These are phyloP conservation scores for Saccharomyces mikatae DNA, from an alignment of 805 yeast species.

Conservation along the genomic window DNA sequence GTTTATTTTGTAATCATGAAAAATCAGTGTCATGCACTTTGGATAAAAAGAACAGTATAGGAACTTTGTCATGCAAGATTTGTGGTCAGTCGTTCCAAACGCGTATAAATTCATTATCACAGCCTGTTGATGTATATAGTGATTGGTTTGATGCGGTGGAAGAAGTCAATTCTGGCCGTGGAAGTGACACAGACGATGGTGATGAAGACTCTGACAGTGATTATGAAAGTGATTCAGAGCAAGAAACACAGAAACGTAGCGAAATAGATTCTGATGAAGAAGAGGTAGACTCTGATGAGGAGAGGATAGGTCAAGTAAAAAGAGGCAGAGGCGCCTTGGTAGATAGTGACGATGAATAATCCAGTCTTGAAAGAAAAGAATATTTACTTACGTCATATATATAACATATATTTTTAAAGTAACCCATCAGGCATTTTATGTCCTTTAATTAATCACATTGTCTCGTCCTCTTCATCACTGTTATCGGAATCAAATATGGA, in stretches of 20 bases:
- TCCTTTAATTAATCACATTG: background rate
- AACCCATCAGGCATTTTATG: background rate
- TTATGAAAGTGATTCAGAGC: slow-evolving; percentile 32
- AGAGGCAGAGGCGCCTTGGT: slow-evolving; percentile 15
- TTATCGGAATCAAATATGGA: slow-evolving; percentile 33
- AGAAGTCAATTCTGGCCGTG: slow-evolving; percentile 40
- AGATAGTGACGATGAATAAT: slow-evolving; percentile 21
- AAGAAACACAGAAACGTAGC: slow-evolving; percentile 7
- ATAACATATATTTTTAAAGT: background rate
- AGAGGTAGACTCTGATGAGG: slow-evolving; percentile 18
- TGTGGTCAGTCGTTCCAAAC: slow-evolving; percentile 93
- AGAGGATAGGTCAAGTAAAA: slow-evolving; percentile 10
- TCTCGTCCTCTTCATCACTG: slow-evolving; percentile 1
- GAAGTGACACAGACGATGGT: slow-evolving; percentile 29
- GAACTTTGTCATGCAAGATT: slow-evolving; percentile 78
- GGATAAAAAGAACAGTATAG: slow-evolving; percentile 80
- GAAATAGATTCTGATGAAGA: slow-evolving; percentile 14
- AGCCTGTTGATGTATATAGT: slow-evolving; percentile 89
- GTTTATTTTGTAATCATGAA: slow-evolving; percentile 94
- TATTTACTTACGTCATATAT: background rate
- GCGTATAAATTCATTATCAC: slow-evolving; percentile 65
- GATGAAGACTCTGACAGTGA: slow-evolving; percentile 28
- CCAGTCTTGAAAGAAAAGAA: background rate
- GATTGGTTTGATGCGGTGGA: slow-evolving; percentile 98
- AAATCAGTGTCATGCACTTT: slow-evolving; percentile 79